These are phyloP conservation scores for Acidomyces sp. DNA, from an alignment of 495 filamentous ascomycete genomes.

Conservation along the genomic window DNA sequence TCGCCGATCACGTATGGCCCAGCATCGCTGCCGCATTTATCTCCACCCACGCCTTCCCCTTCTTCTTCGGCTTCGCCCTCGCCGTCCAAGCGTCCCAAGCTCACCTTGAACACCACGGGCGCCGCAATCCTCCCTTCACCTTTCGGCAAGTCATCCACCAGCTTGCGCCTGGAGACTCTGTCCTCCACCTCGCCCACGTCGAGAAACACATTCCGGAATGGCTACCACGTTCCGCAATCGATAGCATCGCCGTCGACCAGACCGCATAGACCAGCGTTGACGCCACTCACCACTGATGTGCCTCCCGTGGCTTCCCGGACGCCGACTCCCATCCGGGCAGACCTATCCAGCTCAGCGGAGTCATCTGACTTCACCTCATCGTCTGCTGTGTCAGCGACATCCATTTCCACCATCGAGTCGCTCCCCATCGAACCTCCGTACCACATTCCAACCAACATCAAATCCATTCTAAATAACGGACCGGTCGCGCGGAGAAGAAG, in stretches of 20 bases:
- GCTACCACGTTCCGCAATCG: constrained; percentile 56
- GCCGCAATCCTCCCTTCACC: constrained; percentile 39
- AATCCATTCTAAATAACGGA: constrained; percentile 29
- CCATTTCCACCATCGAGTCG: constrained; percentile 13
- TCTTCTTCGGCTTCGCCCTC: constrained; percentile 26
- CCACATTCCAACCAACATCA: constrained; percentile 25
- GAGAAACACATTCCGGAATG: constrained; percentile 73
- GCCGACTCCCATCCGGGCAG: constrained; percentile 14
- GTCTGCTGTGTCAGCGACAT: constrained; percentile 7
- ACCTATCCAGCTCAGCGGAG: constrained; percentile 29
- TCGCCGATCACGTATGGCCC: constrained; percentile 18
- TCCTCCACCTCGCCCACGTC: constrained; percentile 58
- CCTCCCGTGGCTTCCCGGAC: neutral
- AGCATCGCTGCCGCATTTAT: constrained; percentile 7
- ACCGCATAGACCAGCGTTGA: constrained; percentile 27
- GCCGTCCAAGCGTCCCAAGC: constrained; percentile 53
- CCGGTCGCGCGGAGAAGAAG: constrained; percentile 27
- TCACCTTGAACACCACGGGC: constrained; percentile 60
- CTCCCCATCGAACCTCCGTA: constrained; percentile 22
- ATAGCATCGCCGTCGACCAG: constrained; percentile 30
- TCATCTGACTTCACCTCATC: constrained; percentile 17
- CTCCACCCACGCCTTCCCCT: no score
- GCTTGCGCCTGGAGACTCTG: constrained; percentile 43
- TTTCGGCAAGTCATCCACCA: constrained; percentile 42
- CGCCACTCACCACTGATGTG: constrained; percentile 34